These are phyloP conservation scores for Fusarium penzigii DNA, from an alignment of 2,329 filamentous ascomycete species.

Conservation along the genomic window DNA sequence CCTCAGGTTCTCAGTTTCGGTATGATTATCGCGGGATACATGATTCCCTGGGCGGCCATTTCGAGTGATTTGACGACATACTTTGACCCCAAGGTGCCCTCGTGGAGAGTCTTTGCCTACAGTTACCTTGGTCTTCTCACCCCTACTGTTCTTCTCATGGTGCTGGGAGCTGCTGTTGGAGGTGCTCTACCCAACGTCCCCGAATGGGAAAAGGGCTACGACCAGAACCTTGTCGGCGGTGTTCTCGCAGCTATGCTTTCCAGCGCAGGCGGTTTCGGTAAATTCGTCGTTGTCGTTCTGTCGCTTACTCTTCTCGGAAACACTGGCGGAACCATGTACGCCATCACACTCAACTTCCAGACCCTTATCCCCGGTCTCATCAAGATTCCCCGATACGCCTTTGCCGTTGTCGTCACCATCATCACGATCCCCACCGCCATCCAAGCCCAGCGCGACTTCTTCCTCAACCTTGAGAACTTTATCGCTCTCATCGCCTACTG, in stretches of 20 bases:
- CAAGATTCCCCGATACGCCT: conserved; percentile 57
- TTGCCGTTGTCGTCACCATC: conserved; percentile 57
- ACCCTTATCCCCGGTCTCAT: conserved; percentile 58
- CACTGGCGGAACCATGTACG: conserved; percentile 60
- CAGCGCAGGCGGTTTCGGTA: conserved; percentile 60
- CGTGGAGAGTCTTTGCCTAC: conserved; percentile 55
- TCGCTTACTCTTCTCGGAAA: conserved; percentile 61
- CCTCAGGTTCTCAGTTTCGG: conserved; percentile 55
- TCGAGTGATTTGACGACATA: conserved; percentile 64
- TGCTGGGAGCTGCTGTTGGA: conserved; percentile 64
- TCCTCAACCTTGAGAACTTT: conserved; percentile 58
- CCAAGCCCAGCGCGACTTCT: conserved; percentile 56
- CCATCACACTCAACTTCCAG: conserved; percentile 65
- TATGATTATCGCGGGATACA: conserved; percentile 63
- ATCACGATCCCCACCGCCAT: conserved; percentile 62
- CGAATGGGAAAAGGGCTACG: conserved; percentile 55
- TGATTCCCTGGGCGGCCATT: conserved; percentile 62
- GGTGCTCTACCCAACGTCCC: conserved; percentile 57
- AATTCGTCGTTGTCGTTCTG: conserved; percentile 61
- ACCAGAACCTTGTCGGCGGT: conserved; percentile 55
- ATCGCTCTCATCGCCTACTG: conserved; percentile 60
- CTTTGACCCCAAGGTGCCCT: conserved; percentile 55
- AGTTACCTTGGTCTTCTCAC: conserved; percentile 56
- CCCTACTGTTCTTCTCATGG: conserved; percentile 61
- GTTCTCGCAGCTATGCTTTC: conserved; percentile 61